Conservation (phyloP, 1,139 yeast genomes). For the Sugiyamaella pinicola region DNA sequence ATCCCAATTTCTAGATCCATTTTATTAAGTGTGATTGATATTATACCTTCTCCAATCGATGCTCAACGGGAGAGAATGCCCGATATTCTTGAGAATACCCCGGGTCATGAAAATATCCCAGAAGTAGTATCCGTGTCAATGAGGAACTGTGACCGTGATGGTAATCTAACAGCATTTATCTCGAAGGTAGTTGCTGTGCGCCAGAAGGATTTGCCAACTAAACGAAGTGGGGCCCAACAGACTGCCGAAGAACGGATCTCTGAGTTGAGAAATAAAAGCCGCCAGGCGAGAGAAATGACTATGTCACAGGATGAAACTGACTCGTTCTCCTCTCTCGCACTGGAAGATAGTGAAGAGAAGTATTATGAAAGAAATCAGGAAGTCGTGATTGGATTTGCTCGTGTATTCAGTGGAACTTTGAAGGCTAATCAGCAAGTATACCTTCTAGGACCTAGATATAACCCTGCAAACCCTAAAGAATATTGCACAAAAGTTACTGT, state of each 20-base stretch:
- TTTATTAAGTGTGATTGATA: constrained; percentile 79
- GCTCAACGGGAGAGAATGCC: constrained; percentile 77
- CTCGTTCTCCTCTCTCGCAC: constrained; percentile 22
- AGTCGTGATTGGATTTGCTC: constrained; percentile 79
- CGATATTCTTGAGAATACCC: constrained; percentile 61
- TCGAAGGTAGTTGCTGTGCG: constrained; percentile 90
- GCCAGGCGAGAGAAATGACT: constrained; percentile 60
- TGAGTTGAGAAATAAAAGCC: constrained; percentile 67
- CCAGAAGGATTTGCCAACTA: constrained; percentile 70
- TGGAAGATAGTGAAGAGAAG: constrained; percentile 28
- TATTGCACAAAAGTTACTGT: constrained; percentile 58
- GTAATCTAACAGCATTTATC: constrained; percentile 77
- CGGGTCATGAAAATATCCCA: constrained; percentile 56
- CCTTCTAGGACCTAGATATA: constrained; percentile 84
- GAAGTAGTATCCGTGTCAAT: constrained; percentile 56
- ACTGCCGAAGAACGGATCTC: constrained; percentile 43
- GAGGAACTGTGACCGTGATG: constrained; percentile 61
- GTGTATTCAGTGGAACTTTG: constrained; percentile 85
- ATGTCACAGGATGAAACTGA: constrained; percentile 39
- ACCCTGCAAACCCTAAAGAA: constrained; percentile 65
- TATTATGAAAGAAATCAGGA: constrained; percentile 39
- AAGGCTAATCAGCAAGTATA: constrained; percentile 71
- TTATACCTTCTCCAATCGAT: constrained; percentile 75
- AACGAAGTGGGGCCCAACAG: constrained; percentile 19
- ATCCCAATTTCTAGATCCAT: constrained; percentile 88